Evolutionary conservation across 176 grass and related monocot genomes (phyloP), one percentile per base, ranked within the genome.

Genomic region (Cocos nucifera): DNA sequence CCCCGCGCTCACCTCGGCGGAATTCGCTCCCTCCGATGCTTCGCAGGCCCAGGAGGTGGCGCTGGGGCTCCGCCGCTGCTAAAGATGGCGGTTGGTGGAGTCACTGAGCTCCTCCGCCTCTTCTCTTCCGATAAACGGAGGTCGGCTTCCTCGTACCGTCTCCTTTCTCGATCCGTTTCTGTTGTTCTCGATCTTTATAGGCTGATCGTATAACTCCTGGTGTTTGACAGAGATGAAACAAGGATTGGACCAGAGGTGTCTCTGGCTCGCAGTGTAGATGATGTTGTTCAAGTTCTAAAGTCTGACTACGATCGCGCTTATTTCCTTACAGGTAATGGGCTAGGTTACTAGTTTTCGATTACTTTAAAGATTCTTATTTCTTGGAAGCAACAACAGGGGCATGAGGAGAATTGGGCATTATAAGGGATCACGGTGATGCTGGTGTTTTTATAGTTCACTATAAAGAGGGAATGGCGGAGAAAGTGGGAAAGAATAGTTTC

Each of bases 271-370:
- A 80, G 78, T 39, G 62, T 88, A 2, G 86, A 97, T 0, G 81
- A 85, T 53, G 72, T 97, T 66, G 23, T 91, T 64, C 83, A 63
- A 19, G 54, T 78, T 74, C 78, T 97, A 69, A 22, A 61, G 57
- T 78, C 56, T 17, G 87, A 88, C 39, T 97, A 85, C 28, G 51
- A 59, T 39, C 87, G 66, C 69, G 87, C 92, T 69, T 91, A 97
- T 75, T 96, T 97, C 74, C 83, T 96, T 6, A 90, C 91, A 10
- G 90, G 90, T 84, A 75, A 0, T 61, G 29, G 21, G 2, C 35
- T 84, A 49, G 9, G 49, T 62, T 6, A 23, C 10, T 24, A 44
- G 7, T 18, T 48, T 22, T n/a, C n/a, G 6, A 22, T 12, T 53
- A 28, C 52, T 21, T 58, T 57, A 59, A 28, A 24, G 4, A 17